These are phyloP conservation scores for Thermomyces lanuginosus DNA, from an alignment of 2,329 filamentous ascomycete species.

Conservation along the genomic window DNA sequence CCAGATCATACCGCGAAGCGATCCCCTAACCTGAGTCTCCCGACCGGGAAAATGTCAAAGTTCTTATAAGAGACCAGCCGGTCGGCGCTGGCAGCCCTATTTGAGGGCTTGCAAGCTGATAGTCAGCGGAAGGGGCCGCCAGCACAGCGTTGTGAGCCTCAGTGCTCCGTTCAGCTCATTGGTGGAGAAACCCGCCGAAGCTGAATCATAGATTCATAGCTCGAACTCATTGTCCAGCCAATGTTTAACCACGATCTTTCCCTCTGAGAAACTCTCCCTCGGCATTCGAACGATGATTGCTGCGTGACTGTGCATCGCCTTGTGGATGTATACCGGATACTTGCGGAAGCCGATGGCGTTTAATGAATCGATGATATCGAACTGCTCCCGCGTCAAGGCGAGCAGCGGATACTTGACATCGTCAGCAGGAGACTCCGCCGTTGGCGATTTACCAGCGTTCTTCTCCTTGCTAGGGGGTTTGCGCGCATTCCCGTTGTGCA, in stretches of 20 bases:
- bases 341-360: constrained; percentile 46
- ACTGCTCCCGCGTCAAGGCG: constrained; percentile 64
- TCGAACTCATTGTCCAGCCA: constrained; percentile 65
- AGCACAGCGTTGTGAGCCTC: background rate
- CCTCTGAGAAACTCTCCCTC: constrained; percentile 58
- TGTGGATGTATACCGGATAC: constrained; percentile 39
- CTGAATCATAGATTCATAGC: constrained; percentile 31
- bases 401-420: constrained; percentile 47
- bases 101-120: too few species aligned
- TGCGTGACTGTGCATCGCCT: constrained; percentile 66
- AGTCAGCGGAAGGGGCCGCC: too few species aligned
- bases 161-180: background rate
- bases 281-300: constrained; percentile 66
- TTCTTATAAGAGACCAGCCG: too few species aligned
- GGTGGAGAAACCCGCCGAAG: too few species aligned
- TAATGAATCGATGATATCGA: constrained; percentile 65
- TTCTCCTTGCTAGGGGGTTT: constrained; percentile 11
- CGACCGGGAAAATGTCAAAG: too few species aligned
- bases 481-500: constrained; percentile 6
- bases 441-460: constrained; percentile 1
- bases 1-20: too few species aligned
- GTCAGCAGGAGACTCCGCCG: too few species aligned
- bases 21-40: too few species aligned
- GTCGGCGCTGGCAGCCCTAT: too few species aligned
- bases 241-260: constrained; percentile 59